Base-by-base conservation (phyloP, 768 basidiomycete genomes). In the Kwoniella dendrophila region DNA sequence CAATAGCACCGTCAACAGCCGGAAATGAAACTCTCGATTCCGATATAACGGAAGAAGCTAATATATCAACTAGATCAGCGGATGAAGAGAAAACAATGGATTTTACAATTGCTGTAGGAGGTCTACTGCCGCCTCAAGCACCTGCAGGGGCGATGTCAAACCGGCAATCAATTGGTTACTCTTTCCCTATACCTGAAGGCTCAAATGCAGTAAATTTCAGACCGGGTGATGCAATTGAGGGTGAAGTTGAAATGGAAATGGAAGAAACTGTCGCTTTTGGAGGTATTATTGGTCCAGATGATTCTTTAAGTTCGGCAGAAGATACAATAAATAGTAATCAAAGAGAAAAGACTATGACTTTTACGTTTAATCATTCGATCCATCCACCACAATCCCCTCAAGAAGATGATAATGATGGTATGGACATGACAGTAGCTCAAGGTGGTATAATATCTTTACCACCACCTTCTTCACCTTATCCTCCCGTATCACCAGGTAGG, bases 201-300 rank as follows among this genome's bases (percentile, higher is more conserved):
- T 56, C 60, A 1, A 27, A 5, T 2, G 30, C 29, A 12, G 41
- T 30, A 12, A 55, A 58, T 3, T 55, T 65, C 41, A 47, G 64
- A 16, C 71, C 75, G 24, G 73, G 72, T 29, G 63, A 72, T 18
- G 60, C 64, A 7, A 61, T 63, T 20, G 69, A 66, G 45, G 73
- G 62, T 10, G 68, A 68, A 16, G 64, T 62, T 2, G 76, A 72
- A 44, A 71, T 77, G 62, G 71, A 72, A n/a, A 78, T 80, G 77
- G 78, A 80, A 24, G 75, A 76, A 60, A 80, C 79, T n/a, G 62
- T 78, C 56, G 79, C 76, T 16, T 59, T 73, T 29, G 79, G 79
- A 16, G 79, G 79, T 16, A 75, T 78, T 58, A 68, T 73, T 32
- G 58, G 64, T 20, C 61, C 55, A 4, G 70, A 69, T 56, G 75